Evolutionary conservation across 164 flowering plant species (phyloP).

Genomic region (Nelumbo lutea): DNA sequence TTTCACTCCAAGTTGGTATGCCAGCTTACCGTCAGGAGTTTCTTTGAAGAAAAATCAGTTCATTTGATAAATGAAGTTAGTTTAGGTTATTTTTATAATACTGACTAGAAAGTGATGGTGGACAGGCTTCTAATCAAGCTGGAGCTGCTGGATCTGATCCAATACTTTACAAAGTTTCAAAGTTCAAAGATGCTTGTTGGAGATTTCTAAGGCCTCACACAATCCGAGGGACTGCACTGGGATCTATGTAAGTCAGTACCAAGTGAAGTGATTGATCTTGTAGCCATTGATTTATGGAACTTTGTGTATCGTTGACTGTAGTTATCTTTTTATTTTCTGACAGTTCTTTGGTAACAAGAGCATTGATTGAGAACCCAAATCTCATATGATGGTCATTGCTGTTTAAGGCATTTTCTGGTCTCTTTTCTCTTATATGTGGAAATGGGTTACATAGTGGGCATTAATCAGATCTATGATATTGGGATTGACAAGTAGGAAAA

Average conservation of each 20-base stretch:
- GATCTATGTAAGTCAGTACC: slow-evolving; percentile 57
- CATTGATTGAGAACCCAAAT: slow-evolving; percentile 78
- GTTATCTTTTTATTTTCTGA: slow-evolving; percentile 13
- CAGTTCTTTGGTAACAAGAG: slow-evolving; percentile 90
- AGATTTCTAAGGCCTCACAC: slow-evolving; percentile 96
- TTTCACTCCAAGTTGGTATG: too few species aligned
- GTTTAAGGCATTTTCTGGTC: slow-evolving; percentile 85
- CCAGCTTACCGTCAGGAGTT: too few species aligned
- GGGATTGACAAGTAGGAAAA: slow-evolving; percentile 86
- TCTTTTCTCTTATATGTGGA: slow-evolving; percentile 87
- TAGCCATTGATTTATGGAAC: not conserved
- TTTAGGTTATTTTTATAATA: slow-evolving; percentile 1
- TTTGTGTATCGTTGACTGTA: not conserved
- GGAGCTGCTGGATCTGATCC: slow-evolving; percentile 79
- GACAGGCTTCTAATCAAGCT: slow-evolving; percentile 68
- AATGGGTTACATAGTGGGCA: slow-evolving; percentile 96
- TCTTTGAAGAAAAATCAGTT: too few species aligned
- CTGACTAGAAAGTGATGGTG: slow-evolving; percentile 14
- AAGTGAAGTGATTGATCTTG: not conserved
- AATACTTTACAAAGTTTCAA: slow-evolving; percentile 40
- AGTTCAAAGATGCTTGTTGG: slow-evolving; percentile 81
- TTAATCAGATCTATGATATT: slow-evolving; percentile 94
- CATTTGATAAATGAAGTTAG: too few species aligned
- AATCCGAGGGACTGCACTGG: slow-evolving; percentile 88
- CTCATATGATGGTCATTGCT: slow-evolving; percentile 82